Evolutionary conservation across 768 basidiomycete species (phyloP).

Genomic region (Kwoniella sp.): DNA sequence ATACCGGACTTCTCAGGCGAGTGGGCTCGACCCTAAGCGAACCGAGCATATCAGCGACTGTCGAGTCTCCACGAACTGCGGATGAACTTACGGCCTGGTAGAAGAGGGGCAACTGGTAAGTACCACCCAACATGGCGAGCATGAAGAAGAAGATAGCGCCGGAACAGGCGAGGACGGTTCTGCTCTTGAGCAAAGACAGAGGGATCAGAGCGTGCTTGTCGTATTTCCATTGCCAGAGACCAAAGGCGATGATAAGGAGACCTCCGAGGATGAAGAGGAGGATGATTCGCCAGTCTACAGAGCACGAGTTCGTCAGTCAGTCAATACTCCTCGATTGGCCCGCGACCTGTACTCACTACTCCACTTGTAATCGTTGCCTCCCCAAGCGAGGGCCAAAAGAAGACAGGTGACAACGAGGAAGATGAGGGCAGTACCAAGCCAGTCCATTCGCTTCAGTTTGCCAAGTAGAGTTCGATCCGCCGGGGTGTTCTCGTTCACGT

Average conservation of each 20-base stretch:
- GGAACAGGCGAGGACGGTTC: constrained; percentile 51
- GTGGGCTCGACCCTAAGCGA: constrained; percentile 48
- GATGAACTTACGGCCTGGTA: constrained; percentile 34
- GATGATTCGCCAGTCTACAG: constrained; percentile 46
- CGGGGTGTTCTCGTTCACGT: constrained; percentile 35
- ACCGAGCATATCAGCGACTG: constrained; percentile 8
- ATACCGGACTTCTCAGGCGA: constrained; percentile 57
- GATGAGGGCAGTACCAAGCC: constrained; percentile 57
- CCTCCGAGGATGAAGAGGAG: constrained; percentile 52
- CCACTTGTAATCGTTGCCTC: constrained; percentile 61
- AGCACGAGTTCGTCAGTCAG: constrained; percentile 1
- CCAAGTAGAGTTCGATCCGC: constrained; percentile 26
- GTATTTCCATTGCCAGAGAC: constrained; percentile 53
- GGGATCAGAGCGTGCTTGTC: constrained; percentile 57
- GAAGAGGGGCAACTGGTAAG: constrained; percentile 54
- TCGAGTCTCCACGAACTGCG: neutral
- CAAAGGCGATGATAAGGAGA: constrained; percentile 51
- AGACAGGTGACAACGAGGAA: constrained; percentile 57
- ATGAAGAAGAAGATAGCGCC: constrained; percentile 42
- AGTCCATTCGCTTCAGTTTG: constrained; percentile 54
- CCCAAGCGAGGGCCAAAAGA: constrained; percentile 61
- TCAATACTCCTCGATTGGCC: neutral
- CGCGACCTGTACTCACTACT: constrained; percentile 57
- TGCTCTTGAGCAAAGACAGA: constrained; percentile 50
- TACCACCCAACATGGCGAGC: constrained; percentile 45